Evolutionary conservation across 495 filamentous ascomycete species (phyloP), one percentile per base, ranked within the genome.

Genomic region (Aspergillus biplanus): DNA sequence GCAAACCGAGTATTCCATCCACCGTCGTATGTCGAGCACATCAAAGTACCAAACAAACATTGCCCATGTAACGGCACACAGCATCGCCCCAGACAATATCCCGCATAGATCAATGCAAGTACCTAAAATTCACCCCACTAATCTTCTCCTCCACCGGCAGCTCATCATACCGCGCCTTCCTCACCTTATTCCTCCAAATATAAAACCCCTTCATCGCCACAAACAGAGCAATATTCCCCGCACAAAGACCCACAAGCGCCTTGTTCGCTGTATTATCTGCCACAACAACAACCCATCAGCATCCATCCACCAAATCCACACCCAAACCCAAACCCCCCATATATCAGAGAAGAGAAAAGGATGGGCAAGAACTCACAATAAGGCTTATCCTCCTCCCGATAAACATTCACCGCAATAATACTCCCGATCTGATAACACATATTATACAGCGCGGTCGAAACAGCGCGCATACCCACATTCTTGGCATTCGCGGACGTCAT

Each of bases 401-500:
- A 85, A 46, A 85, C 76, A 62, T 83, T 83, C 57, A 58, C 66
- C 5, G 70, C 68, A 52, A 85, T 78, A 39, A 85, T 80, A 58
- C 75, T 81, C 5, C 80, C 78, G 21, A 80, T 57, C 47, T 59
- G 57, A 11, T 53, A 46, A 48, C 64, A 70, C 72, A 78, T 73
- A 61, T 83, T 84, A 67, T 83, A 84, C 7, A 80, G 34, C 0
- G 82, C 82, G 0, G 81, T 72, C 6, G 73, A 73, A 13, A 88
- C 79, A 7, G 84, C 79, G 11, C 85, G 68, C 0, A 85, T 86
- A 6, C 84, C 68, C 7, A 87, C 85, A 0, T 78, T 78, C 39
- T 83, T 83, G 15, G 81, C 77, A 62, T 87, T 85, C 44, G 77
- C 72, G 0, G 79, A 79, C 21, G 81, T 82, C 80, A 82, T 82